These are phyloP conservation scores for Celoporthe dispersa DNA, from an alignment of 2,329 filamentous ascomycete genomes.

Conservation along the genomic window DNA sequence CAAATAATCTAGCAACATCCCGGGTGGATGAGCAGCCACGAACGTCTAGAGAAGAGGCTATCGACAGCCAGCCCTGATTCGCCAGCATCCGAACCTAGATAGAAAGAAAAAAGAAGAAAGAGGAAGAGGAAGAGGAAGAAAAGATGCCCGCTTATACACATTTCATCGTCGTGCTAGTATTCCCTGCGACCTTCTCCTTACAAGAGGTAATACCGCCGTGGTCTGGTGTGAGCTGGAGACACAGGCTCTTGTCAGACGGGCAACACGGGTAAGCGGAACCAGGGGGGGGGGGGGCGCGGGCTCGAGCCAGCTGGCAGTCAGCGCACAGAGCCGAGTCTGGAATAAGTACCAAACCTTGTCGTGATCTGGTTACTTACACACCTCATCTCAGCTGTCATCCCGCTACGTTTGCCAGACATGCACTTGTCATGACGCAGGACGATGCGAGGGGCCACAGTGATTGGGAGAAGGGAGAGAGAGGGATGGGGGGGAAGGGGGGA, in stretches of 20 bases:
- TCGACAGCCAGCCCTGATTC: background rate
- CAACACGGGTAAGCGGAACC: background rate
- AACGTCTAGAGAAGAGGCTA: background rate
- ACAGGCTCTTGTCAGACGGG: background rate
- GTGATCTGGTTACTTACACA: background rate
- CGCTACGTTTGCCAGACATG: conserved; percentile 17
- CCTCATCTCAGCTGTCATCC: conserved; percentile 15
- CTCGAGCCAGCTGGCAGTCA: background rate
- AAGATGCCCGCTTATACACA: background rate
- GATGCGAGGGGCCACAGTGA: conserved; percentile 1
- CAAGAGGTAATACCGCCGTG: background rate
- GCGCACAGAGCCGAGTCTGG: background rate
- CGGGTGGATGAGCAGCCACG: background rate
- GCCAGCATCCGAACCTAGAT: background rate
- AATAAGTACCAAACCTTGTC: background rate
- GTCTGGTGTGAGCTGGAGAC: background rate
- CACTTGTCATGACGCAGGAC: conserved; percentile 10
- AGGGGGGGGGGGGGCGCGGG: too few relatives aligned
- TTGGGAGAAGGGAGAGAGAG: background rate
- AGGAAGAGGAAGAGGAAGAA: too few relatives aligned
- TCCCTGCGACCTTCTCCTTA: background rate
- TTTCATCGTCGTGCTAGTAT: background rate
- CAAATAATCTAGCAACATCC: background rate
- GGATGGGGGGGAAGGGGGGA: too few relatives aligned
- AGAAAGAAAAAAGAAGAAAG: background rate